Evolutionary conservation across 139 green algal species (phyloP), one percentile per base, ranked within the genome.

Genomic region (Cymbomonas tetramitiformis): DNA sequence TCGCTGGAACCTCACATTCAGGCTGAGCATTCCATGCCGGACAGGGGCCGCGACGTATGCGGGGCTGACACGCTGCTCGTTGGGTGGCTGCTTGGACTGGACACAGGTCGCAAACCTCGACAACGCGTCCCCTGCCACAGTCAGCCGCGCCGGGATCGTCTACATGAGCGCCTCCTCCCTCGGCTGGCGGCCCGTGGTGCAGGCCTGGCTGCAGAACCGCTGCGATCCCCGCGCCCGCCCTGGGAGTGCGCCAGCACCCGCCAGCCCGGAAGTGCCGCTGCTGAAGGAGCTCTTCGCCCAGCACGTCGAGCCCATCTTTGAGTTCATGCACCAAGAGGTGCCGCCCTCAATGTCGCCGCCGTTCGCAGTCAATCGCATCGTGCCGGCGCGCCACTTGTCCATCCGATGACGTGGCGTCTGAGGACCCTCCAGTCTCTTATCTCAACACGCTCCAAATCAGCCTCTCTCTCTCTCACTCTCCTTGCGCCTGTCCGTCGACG

Each of bases 211-310:
- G 36, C 15, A 44, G 36, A n/a, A n/a, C n/a, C n/a, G n/a, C n/a
- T n/a, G n/a, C n/a, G n/a, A n/a, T n/a, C n/a, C n/a, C n/a, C n/a
- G n/a, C n/a, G n/a, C n/a, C n/a, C n/a, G n/a, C n/a, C n/a, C n/a
- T n/a, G n/a, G n/a, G n/a, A n/a, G n/a, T n/a, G n/a, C n/a, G n/a
- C n/a, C n/a, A n/a, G n/a, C n/a, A n/a, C n/a, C n/a, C n/a, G n/a
- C n/a, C n/a, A n/a, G n/a, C n/a, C n/a, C n/a, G n/a, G n/a, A n/a
- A n/a, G n/a, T n/a, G n/a, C 72, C 75, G 0, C 46, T 76, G 25
- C 81, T 91, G 51, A 94, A 94, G 63, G 81, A 90, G 29, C 68
- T 75, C 28, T 75, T 94, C 23, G 84, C 91, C 64, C 61, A 68
- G 21, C 79, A 92, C 50, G 63, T 94, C 1, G 51, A 28, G 26